These are phyloP conservation scores for Seminavis robusta DNA, from an alignment of 108 stramenopile genomes.

Conservation along the genomic window DNA sequence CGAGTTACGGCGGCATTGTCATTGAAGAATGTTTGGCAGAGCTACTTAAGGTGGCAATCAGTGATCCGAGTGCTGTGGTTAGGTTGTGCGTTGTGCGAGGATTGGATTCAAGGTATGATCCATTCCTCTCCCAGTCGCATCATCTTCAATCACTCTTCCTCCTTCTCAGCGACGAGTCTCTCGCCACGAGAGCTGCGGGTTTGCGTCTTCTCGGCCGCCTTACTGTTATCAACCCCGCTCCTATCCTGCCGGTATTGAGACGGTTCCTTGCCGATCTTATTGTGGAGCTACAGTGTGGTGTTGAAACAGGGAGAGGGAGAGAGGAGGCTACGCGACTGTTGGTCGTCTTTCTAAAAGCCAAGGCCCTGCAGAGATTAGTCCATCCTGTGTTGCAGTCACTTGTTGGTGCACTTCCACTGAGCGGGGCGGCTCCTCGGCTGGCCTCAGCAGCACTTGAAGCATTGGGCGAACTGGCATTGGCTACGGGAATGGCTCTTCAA, in stretches of 20 bases:
- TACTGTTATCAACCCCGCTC: constrained; percentile 81
- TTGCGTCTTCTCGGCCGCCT: constrained; percentile 84
- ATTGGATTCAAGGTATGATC: constrained; percentile 84
- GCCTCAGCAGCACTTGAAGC: constrained; percentile 87
- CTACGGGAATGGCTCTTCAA: constrained; percentile 66
- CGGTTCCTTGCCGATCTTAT: constrained; percentile 69
- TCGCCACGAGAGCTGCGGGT: constrained; percentile 76
- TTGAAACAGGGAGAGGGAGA: constrained; percentile 60
- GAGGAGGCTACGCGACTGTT: constrained; percentile 81
- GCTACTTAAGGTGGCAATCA: constrained; percentile 75
- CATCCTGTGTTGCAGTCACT: constrained; percentile 72
- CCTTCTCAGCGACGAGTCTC: constrained; percentile 84
- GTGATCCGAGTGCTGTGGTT: constrained; percentile 82
- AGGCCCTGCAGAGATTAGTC: constrained; percentile 67
- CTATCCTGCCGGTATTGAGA: constrained; percentile 75
- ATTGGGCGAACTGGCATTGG: constrained; percentile 88
- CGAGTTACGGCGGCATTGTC: constrained; percentile 49
- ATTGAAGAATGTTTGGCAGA: constrained; percentile 82
- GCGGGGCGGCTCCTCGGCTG: constrained; percentile 62
- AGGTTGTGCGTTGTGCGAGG: constrained; percentile 81
- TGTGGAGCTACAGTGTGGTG: constrained; percentile 73
- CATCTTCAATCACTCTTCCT: constrained; percentile 82
- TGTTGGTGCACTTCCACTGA: constrained; percentile 63
- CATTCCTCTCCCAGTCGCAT: constrained; percentile 76
- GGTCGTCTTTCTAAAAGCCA: constrained; percentile 71